These are phyloP conservation scores for Golubevia sp. DNA, from an alignment of 1,284 basidiomycete genomes.

Conservation along the genomic window DNA sequence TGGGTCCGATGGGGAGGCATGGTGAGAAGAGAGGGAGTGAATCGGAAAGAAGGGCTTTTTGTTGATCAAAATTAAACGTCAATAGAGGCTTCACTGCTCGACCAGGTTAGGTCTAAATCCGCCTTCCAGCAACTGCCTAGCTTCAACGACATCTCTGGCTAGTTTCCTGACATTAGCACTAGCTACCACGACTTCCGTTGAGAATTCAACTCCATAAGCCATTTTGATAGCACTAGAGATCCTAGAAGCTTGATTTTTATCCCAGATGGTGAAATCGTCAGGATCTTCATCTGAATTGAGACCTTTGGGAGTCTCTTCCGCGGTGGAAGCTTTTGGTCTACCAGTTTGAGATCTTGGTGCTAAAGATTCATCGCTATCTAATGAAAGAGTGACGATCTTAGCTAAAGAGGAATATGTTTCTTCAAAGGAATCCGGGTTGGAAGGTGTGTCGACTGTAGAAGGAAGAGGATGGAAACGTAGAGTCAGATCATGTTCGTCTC, in stretches of 20 bases:
- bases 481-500: neutral
- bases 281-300: slow-evolving; percentile 65
- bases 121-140: slow-evolving; percentile 70
- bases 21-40: no score
- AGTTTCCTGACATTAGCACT: slow-evolving; percentile 86
- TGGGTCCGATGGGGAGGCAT: no score
- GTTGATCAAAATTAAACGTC: no score
- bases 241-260: slow-evolving; percentile 80
- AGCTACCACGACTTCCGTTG: slow-evolving; percentile 84
- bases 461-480: slow-evolving; percentile 8
- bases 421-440: slow-evolving; percentile 66
- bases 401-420: slow-evolving; percentile 68
- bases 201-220: slow-evolving; percentile 84
- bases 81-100: no score
- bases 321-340: slow-evolving; percentile 4
- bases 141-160: slow-evolving; percentile 80
- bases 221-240: slow-evolving; percentile 79
- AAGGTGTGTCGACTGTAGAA: slow-evolving; percentile 71
- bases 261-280: slow-evolving; percentile 95
- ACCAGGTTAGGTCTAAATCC: slow-evolving; percentile 2
- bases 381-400: slow-evolving; percentile 77
- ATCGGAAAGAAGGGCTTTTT: no score
- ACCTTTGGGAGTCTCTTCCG: neutral
- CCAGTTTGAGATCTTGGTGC: slow-evolving; percentile 70
- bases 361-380: slow-evolving; percentile 80